Evolutionary conservation across 2,329 filamentous ascomycete genomes (phyloP).

Genomic region (Trichophyton mentagrophytes): DNA sequence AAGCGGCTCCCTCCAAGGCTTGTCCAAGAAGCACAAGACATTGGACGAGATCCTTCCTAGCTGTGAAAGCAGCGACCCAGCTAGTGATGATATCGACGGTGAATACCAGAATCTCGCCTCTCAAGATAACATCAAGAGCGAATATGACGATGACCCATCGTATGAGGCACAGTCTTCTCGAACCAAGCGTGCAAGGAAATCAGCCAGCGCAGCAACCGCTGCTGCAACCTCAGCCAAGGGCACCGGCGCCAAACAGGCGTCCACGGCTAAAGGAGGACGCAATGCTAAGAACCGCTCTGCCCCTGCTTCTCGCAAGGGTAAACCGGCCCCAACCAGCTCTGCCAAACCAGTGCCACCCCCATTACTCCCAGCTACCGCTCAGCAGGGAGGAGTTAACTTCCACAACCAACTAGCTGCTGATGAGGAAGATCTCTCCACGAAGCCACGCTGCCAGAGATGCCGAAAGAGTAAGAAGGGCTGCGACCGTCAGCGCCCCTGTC

Average conservation of each 20-base stretch:
- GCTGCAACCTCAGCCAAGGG: slow-evolving; percentile 19
- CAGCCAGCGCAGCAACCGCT: slow-evolving; percentile 22
- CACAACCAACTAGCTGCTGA: slow-evolving; percentile 51
- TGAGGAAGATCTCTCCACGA: slow-evolving; percentile 84
- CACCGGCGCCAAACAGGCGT: slow-evolving; percentile 4
- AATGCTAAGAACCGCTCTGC: slow-evolving; percentile 15
- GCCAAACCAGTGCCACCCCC: slow-evolving; percentile 45
- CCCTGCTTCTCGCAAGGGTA: slow-evolving; percentile 28
- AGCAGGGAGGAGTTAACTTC: slow-evolving; percentile 42
- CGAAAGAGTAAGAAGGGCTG: slow-evolving; percentile 99
- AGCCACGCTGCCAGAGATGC: slow-evolving; percentile 94
- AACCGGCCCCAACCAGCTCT: slow-evolving; percentile 17
- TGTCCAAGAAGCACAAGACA: slow-evolving; percentile 37
- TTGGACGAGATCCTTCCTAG: slow-evolving; percentile 43
- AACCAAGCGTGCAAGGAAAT: slow-evolving; percentile 43
- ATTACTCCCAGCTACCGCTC: slow-evolving; percentile 41
- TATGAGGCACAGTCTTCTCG: slow-evolving; percentile 31
- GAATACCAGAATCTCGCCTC: slow-evolving; percentile 43
- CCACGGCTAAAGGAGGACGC: slow-evolving; percentile 14
- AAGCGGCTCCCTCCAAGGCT: slow-evolving; percentile 35
- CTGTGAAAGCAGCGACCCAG: slow-evolving; percentile 47
- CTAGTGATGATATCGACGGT: slow-evolving; percentile 47
- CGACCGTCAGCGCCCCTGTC: slow-evolving; percentile 88
- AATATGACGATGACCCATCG: slow-evolving; percentile 35
- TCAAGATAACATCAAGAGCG: slow-evolving; percentile 42